Evolutionary conservation across 1,284 basidiomycete genomes (phyloP), one percentile per base, ranked within the genome.

Genomic region (Austroboletus niveus): DNA sequence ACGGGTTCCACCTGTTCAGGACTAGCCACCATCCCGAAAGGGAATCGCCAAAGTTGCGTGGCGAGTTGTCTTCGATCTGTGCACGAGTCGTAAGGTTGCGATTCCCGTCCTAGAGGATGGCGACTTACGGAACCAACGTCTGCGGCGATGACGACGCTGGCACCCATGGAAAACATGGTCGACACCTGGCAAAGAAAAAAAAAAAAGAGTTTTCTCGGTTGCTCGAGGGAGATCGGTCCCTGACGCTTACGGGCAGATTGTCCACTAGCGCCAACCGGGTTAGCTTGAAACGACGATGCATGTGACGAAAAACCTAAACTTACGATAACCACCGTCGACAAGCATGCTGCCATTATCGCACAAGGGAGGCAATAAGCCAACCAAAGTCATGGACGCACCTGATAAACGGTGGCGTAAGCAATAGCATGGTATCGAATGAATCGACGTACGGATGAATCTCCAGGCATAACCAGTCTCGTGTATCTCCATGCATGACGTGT

Each of bases 1-100:
- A 95, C 0, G 93, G 94, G 67, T 95, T 95, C 84, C 85, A 97
- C 53, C 93, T 79, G 69, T 96, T 97, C 53, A 99, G 69, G 51
- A 98, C 76, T 15, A 99, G 81, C 92, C 94, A 98, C 87, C 94
- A 98, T 22, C 97, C 97, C 3, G 95, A 98, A 1, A 99, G 80
- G 0, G 92, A 89, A 63, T 99, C 97, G 6, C 96, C 95, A 69
- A 96, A 98, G 60, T 90, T 87, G 39, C 96, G 81, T 0, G 95
- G 93, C 1, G 91, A 93, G 55, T 96, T 98, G 68, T 99, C 97
- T 66, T 98, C 95, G 51, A 94, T 74, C 89, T 86, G 47, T 3
- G 24, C 12, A 3, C 32, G 11, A 17, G 22, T 24, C 22, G 5
- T 24, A 24, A 24, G 17, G 22, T 24, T 24, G 22, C 22, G 22